Conservation (phyloP, 176 grass and related monocot species). For the Puccinellia tenuiflora region DNA sequence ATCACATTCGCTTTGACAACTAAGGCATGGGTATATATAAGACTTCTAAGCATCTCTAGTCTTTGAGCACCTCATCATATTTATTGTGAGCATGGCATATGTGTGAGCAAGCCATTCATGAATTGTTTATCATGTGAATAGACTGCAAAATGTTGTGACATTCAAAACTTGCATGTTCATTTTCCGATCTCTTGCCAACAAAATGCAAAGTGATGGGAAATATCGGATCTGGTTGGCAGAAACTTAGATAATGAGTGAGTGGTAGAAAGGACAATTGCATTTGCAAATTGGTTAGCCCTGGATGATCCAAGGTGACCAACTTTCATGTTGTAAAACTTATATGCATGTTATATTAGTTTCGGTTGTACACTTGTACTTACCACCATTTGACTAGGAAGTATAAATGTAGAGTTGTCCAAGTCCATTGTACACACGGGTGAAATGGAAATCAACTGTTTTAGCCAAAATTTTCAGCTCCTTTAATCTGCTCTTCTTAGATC, state of each 20-base stretch:
- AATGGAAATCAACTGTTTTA: too few species aligned
- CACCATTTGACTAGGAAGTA: neutral
- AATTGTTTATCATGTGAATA: neutral
- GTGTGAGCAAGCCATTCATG: neutral
- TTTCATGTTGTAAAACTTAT: neutral
- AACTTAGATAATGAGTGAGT: neutral
- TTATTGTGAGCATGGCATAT: neutral
- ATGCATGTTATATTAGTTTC: too few species aligned
- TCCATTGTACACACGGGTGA: too few species aligned
- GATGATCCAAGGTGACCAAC: neutral
- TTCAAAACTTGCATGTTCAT: neutral
- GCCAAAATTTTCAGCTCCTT: too few species aligned
- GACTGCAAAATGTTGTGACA: neutral
- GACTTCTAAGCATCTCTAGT: neutral
- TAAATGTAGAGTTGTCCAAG: neutral
- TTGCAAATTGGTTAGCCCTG: neutral
- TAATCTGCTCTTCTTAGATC: too few species aligned
- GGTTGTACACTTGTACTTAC: neutral
- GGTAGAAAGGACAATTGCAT: neutral
- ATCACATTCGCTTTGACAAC: neutral
- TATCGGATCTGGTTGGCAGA: too few species aligned
- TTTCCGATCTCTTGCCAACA: neutral
- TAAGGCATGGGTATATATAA: neutral
- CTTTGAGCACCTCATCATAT: neutral
- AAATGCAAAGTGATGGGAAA: neutral